Conservation (phyloP, 164 flowering plant species). For the Sedum album region DNA sequence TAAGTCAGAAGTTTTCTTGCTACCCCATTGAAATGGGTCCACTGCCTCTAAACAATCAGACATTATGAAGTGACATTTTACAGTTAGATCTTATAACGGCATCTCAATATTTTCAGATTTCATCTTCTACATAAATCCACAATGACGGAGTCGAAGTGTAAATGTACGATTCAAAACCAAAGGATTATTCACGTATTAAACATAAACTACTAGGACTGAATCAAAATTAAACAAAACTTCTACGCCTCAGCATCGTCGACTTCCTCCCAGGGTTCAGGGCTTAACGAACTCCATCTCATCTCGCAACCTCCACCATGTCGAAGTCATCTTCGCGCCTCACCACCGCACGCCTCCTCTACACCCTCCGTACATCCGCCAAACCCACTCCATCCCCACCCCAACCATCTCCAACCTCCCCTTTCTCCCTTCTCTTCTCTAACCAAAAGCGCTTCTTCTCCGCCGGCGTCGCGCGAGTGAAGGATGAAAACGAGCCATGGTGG, state of each 20-base stretch:
- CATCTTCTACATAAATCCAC: background rate
- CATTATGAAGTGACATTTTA: too few relatives aligned
- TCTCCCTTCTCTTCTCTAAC: conserved; percentile 30
- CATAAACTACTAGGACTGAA: background rate
- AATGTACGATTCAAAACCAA: background rate
- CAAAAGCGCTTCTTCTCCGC: conserved; percentile 44
- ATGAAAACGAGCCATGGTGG: conserved; percentile 71
- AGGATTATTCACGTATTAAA: background rate
- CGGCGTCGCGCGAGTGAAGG: conserved; percentile 25
- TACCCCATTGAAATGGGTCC: too few relatives aligned
- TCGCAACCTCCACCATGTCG: conserved; percentile 27
- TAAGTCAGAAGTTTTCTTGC: too few relatives aligned
- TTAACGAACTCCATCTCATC: conserved; percentile 1
- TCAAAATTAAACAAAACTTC: background rate
- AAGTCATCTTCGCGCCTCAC: conserved; percentile 30
- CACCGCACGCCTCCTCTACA: conserved; percentile 46
- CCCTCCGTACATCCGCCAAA: conserved; percentile 19
- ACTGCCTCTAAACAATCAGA: too few relatives aligned
- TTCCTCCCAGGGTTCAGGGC: background rate
- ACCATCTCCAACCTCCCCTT: conserved; percentile 24
- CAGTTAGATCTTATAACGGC: too few relatives aligned
- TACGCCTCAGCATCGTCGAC: background rate
- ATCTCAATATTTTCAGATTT: background rate
- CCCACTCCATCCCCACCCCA: background rate
- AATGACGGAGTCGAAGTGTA: background rate